Conservation (phyloP, 2,329 filamentous ascomycete species). For the Tricladium varicosporioides region DNA sequence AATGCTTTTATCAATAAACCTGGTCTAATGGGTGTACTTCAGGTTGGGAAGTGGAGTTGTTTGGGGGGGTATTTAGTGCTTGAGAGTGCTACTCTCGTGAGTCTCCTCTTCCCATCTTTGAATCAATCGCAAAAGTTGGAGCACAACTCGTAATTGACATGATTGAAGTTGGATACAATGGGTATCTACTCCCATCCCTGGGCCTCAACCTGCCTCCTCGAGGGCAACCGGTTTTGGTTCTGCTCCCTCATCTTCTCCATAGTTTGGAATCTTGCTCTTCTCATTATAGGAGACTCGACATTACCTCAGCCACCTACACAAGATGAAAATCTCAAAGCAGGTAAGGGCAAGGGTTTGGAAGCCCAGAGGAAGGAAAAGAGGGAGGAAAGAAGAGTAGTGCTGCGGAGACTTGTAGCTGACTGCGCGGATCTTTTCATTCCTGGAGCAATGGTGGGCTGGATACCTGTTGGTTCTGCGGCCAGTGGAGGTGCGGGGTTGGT, state of each 20-base stretch:
- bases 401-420: slow-evolving; percentile 53
- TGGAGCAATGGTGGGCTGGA: slow-evolving; percentile 58
- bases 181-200: slow-evolving; percentile 42
- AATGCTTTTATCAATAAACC: slow-evolving; percentile 36
- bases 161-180: slow-evolving; percentile 44
- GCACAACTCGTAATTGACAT: not conserved
- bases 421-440: slow-evolving; percentile 62
- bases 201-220: slow-evolving; percentile 48
- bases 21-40: slow-evolving; percentile 42
- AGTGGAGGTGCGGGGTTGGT: slow-evolving; percentile 59
- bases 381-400: slow-evolving; percentile 37
- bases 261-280: slow-evolving; percentile 25
- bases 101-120: slow-evolving; percentile 33
- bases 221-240: slow-evolving; percentile 71
- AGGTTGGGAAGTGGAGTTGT: slow-evolving; percentile 55
- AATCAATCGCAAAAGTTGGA: not conserved
- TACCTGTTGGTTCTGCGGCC: slow-evolving; percentile 45
- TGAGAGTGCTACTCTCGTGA: slow-evolving; percentile 61
- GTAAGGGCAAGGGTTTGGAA: not conserved
- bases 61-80: slow-evolving; percentile 66
- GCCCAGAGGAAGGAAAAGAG: slow-evolving; percentile 23
- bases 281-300: not conserved
- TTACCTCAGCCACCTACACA: not conserved
- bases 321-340: not conserved
- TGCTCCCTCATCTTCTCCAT: slow-evolving; percentile 44